Evolutionary conservation across 371 early-diverging fungal genomes (phyloP), one percentile per base, ranked within the genome.

Genomic region (Mucor ambiguus): DNA sequence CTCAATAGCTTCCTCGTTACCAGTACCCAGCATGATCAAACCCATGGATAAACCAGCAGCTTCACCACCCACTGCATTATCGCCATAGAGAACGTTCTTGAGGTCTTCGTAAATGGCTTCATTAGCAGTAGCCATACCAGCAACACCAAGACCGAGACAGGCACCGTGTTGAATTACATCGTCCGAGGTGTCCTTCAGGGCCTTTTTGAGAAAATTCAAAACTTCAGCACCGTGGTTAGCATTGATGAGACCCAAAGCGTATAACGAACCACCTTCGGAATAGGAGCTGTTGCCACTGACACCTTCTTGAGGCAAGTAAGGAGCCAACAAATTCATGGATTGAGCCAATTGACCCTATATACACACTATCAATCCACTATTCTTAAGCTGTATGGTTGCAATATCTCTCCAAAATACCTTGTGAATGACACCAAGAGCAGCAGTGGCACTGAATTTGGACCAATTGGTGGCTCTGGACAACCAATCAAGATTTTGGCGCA

Each of bases 341-440:
- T 95, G 92, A n/a, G 89, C 84, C 49, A 96, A 80, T 76, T 98
- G 96, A 24, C 98, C 98, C 87, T 88, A 61, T 56, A 22, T 33
- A 26, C 8, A 20, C 26, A 26, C 52, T 37, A 32, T 33, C 11
- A 63, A 52, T 22, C 12, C 24, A 28, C 37, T 9, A 3, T 37
- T 18, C 24, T 3, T 24, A 20, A 0, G 6, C 38, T 14, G 7
- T 22, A 46, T 22, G 9, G 0, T 59, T n/a, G 30, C 3, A n/a
- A n/a, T n/a, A n/a, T n/a, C n/a, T n/a, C n/a, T n/a, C n/a, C n/a
- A n/a, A n/a, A n/a, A n/a, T 70, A 87, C 87, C 81, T 93, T 94
- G 84, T 99, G 99, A 65, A 99, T 98, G 24, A 99, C 98, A 67
- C 99, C 99, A 62, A 99, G 83, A n/a, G 95, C 94, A 5, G 99